Base-by-base conservation (phyloP, 768 basidiomycete species). In the Termitomyces sp. region DNA sequence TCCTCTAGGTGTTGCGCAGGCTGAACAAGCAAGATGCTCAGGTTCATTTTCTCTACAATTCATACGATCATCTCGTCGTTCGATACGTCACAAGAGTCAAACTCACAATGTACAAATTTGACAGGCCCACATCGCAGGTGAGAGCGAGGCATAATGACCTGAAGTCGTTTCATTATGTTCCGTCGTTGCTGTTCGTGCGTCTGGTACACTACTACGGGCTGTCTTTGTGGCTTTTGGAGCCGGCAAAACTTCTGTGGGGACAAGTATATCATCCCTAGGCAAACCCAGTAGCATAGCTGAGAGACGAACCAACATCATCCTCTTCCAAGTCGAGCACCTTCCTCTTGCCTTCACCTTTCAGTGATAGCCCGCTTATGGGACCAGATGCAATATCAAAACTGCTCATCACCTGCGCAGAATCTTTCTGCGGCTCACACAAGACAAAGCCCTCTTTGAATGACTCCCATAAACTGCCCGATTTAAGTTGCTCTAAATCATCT, bases 91-190 rank as follows among this genome's bases (percentile, higher is more conserved):
- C 30, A 40, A 43, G 7, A 21, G 30, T 45, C 62, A 43, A 40
- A 66, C 85, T 69, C 63, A 88, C 87, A 88, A 65, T 6, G 87
- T 89, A 56, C 87, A 89, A 21, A 81, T 70, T 12, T 69, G 60
- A 61, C 87, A 89, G 41, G 64, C 64, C 87, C 87, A 88, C 17
- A 60, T 52, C 9, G n/a, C 15, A 26, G 38, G 17, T 19, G 46
- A 24, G 14, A 47, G n/a, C 11, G 17, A 42, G 30, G 2, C 9
- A 24, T 5, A 9, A 12, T 12, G 41, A 7, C 4, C 46, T 17
- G 21, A 41, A 12, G 30, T 15, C 41, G 21, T 28, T 49, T 47
- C 53, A 24, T 1, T 38, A 11, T 38, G 37, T 14, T 38, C 26
- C 44, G 9, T 45, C n/a, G 3, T 40, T 42, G 22, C 17, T 21